A percentile compares a stretch with the other conserved stretches of the same genome.
phyloP scores from a whole-genome alignment of 2,329 filamentous ascomycete genomes.

The Diaporthe helianthi region DNA sequence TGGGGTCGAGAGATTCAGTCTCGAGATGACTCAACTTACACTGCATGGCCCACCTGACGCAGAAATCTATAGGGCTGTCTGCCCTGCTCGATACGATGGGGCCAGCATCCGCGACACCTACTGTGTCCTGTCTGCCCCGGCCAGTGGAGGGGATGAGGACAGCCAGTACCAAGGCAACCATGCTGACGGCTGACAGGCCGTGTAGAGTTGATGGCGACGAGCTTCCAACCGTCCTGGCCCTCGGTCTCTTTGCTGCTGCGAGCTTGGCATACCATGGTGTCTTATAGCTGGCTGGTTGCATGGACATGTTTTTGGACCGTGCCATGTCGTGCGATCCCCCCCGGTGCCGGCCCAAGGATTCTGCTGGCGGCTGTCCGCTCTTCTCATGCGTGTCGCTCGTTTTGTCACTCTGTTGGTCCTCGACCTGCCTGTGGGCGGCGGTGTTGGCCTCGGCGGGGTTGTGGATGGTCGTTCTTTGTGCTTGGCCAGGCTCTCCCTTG shows the following conservation, averaged over 20 bases:
- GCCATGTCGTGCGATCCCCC: background rate
- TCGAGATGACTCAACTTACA: constrained; percentile 49
- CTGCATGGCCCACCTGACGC: constrained; percentile 71
- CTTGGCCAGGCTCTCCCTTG: constrained; percentile 36
- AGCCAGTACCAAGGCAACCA: constrained; percentile 58
- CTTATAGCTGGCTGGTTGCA: constrained; percentile 36
- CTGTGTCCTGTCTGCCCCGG: constrained; percentile 50
- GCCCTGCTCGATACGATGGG: constrained; percentile 49
- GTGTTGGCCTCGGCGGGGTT: constrained; percentile 5
- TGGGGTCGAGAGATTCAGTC: background rate
- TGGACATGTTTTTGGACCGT: constrained; percentile 31
- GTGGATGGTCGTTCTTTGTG: constrained; percentile 39
- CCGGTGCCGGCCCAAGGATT: background rate
- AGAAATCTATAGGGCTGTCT: constrained; percentile 62
- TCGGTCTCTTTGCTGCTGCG: constrained; percentile 48
- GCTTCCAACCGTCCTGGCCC: constrained; percentile 52
- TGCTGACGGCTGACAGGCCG: constrained; percentile 52
- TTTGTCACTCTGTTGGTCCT: constrained; percentile 25
- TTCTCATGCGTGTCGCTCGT: background rate
- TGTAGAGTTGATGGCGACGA: constrained; percentile 51
- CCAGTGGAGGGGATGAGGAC: constrained; percentile 56
- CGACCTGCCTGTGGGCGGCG: constrained; percentile 33
- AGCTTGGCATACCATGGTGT: constrained; percentile 54
- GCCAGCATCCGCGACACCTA: constrained; percentile 56
- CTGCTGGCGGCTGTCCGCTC: background rate